A percentile compares a stretch with the other conserved stretches of the same genome.
Evolutionary conservation across 441 rosid species (phyloP).

Genomic region (Corymbia citriodora): DNA sequence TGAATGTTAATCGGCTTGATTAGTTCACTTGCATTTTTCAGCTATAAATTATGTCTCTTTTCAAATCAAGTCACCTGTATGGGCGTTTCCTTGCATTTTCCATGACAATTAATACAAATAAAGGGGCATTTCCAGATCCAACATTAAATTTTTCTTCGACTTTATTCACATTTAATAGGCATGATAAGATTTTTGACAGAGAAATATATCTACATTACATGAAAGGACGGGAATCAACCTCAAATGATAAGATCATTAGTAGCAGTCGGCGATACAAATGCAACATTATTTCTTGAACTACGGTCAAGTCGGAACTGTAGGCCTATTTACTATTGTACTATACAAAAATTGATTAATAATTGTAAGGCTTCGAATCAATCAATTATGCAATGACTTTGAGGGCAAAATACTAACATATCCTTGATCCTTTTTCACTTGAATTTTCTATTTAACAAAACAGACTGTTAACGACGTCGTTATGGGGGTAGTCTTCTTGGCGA

Average conservation of each 20-base stretch:
- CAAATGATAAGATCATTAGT: background rate
- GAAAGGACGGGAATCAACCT: background rate
- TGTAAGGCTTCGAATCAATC: background rate
- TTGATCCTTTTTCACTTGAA: background rate
- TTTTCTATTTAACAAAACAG: conserved; percentile 2
- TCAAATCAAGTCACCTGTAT: background rate
- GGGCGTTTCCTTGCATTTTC: background rate
- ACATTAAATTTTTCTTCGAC: background rate
- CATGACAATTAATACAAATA: background rate
- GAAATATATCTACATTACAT: background rate
- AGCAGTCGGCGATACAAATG: background rate
- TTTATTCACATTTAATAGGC: background rate
- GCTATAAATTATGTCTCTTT: background rate
- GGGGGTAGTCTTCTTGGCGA: conserved; percentile 34
- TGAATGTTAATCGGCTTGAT: background rate
- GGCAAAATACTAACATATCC: background rate
- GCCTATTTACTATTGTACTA: no score
- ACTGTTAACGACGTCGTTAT: conserved; percentile 36
- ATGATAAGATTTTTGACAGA: background rate
- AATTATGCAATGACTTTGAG: background rate
- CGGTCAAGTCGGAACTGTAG: background rate
- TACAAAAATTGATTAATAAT: no score
- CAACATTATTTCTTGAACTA: background rate
- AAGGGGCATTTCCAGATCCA: background rate
- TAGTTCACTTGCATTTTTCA: background rate